These are phyloP conservation scores for Aspergillus ellipticus DNA, from an alignment of 495 filamentous ascomycete species.

Conservation along the genomic window DNA sequence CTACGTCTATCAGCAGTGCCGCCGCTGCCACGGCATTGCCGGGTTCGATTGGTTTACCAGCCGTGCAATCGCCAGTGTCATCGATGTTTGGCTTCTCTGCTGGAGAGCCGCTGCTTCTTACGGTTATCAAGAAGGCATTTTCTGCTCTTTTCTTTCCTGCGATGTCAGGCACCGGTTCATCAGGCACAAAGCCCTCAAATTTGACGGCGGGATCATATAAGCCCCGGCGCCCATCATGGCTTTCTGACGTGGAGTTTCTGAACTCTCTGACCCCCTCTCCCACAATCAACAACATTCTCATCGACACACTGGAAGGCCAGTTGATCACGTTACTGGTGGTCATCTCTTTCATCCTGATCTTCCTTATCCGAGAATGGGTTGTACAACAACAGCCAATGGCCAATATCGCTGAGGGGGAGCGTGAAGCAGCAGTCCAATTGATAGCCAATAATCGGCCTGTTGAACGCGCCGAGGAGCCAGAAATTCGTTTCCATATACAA, in stretches of 20 bases:
- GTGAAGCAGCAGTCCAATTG: constrained; percentile 38
- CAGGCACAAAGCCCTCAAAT: constrained; percentile 19
- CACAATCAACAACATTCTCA: constrained; percentile 71
- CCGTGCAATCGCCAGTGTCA: constrained; percentile 34
- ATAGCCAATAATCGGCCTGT: constrained; percentile 38
- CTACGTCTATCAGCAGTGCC: constrained; percentile 33
- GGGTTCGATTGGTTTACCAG: constrained; percentile 21
- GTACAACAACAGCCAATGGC: constrained; percentile 90
- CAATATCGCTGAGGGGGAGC: constrained; percentile 52
- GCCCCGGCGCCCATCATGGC: constrained; percentile 41
- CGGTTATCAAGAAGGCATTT: constrained; percentile 42
- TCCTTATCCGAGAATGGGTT: constrained; percentile 95
- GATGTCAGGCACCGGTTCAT: constrained; percentile 21
- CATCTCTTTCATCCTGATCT: constrained; percentile 87
- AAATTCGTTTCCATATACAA: neutral
- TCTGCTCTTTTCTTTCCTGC: constrained; percentile 38
- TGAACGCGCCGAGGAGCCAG: constrained; percentile 17
- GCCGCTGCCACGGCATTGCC: constrained; percentile 21
- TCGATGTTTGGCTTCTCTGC: constrained; percentile 41
- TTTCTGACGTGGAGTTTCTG: constrained; percentile 72
- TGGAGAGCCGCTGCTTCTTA: constrained; percentile 48
- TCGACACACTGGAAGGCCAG: constrained; percentile 86
- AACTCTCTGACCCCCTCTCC: constrained; percentile 68
- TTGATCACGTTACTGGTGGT: constrained; percentile 90
- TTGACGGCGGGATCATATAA: constrained; percentile 23